Evolutionary conservation across 2,329 filamentous ascomycete species (phyloP).

Genomic region (Raffaelea ambrosiae): DNA sequence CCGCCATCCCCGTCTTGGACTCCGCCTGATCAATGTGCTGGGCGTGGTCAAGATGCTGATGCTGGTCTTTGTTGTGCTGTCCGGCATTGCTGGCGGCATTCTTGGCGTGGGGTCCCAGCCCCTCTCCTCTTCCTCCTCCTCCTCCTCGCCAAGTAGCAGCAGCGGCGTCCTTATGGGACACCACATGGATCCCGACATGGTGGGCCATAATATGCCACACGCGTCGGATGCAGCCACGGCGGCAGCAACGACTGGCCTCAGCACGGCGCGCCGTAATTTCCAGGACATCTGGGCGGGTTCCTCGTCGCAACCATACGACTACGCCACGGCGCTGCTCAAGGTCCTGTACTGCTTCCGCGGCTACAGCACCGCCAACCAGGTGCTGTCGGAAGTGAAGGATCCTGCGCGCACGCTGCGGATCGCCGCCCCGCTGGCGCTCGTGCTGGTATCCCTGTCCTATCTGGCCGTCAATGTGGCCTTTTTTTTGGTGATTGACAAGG

Average conservation of each 20-base stretch:
- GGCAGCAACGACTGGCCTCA: slow-evolving; percentile 4
- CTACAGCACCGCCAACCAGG: slow-evolving; percentile 47
- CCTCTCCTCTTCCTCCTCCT: too few species aligned
- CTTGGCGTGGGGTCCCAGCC: slow-evolving; percentile 20
- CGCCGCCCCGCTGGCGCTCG: slow-evolving; percentile 45
- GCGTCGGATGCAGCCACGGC: neutral
- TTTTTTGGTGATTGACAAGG: slow-evolving; percentile 48
- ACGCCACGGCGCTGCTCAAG: slow-evolving; percentile 44
- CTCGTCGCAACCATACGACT: slow-evolving; percentile 30
- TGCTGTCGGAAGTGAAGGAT: slow-evolving; percentile 47
- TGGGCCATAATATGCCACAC: neutral
- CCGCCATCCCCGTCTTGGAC: slow-evolving; percentile 34
- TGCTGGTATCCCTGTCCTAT: slow-evolving; percentile 45
- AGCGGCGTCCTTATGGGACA: slow-evolving; percentile 1
- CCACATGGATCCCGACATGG: slow-evolving; percentile 13
- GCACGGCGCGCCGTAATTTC: slow-evolving; percentile 31
- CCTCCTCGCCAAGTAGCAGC: neutral
- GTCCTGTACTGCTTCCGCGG: slow-evolving; percentile 48
- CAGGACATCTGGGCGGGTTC: slow-evolving; percentile 28
- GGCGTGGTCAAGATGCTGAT: slow-evolving; percentile 41
- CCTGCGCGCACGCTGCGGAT: slow-evolving; percentile 49
- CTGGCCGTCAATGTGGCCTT: slow-evolving; percentile 51
- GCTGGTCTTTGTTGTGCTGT: slow-evolving; percentile 34
- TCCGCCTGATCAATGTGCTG: slow-evolving; percentile 38
- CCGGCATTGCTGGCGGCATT: slow-evolving; percentile 28